Base-by-base conservation (phyloP, 2,329 filamentous ascomycete species). In the Trichoderma koningiopsis region DNA sequence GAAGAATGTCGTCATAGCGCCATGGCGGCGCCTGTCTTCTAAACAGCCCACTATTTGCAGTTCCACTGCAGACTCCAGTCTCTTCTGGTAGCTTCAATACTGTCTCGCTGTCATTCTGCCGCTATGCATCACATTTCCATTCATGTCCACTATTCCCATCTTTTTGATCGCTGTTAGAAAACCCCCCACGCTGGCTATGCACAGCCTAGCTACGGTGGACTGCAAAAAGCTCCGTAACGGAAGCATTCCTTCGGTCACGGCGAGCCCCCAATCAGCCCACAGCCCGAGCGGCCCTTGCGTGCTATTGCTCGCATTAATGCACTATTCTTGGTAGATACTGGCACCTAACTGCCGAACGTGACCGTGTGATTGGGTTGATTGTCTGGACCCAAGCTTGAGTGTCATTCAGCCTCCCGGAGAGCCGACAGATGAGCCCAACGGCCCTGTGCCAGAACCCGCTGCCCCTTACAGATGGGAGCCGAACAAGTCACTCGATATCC, bases 1-100 rank as follows among this genome's bases (percentile, higher is more conserved):
- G 49, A 37, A 33, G 53, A 66, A 62, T 68, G 66, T 62, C 66
- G 66, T 68, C 66, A 68, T 68, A 37, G 49, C 47, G 14, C 40
- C 58, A 31, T 59, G 31, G 47, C 22, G 33, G 24, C 49, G 55
- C 49, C 22, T 64, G 47, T 55, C 33, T 66, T 47, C 55, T 40
- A 58, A n/a, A n/a, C 40, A 52, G 53, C 63, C 37, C 62, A 65
- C 61, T 55, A 64, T 43, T n/a, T 19, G 40, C 6, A 19, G 37
- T 27, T 64, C 29, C 16, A 64, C 24, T 40, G 37, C 27, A n/a
- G n/a, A 22, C 11, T 43, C 37, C n/a, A n/a, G 27, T 27, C 27
- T 27, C 27, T 43, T 43, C 40, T 43, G 40, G 13, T 19, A n/a
- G 16, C 40, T 43, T 43, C 40, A 43, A 43, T n/a, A 19, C 40